A percentile compares a stretch with the other conserved stretches of the same genome.
These are phyloP conservation scores for Sclerotinia sclerotiorum DNA, from an alignment of 2,329 filamentous ascomycete species.

Conservation along the genomic window DNA sequence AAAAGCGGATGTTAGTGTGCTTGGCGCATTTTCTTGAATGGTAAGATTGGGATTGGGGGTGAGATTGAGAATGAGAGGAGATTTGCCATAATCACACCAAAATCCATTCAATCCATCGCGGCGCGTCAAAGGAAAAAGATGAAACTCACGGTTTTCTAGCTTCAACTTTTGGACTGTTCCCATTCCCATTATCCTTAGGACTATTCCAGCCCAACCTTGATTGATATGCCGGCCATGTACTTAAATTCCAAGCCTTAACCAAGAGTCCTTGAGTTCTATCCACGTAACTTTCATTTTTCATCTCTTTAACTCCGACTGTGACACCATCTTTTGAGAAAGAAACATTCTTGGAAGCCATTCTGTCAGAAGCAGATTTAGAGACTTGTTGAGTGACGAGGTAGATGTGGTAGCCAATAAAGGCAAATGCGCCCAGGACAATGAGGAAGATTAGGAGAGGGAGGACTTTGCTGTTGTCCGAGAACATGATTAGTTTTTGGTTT, in stretches of 20 bases:
- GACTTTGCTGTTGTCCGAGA: conserved; percentile 47
- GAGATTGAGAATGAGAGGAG: neutral
- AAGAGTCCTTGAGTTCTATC: conserved; percentile 70
- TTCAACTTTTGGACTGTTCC: conserved; percentile 30
- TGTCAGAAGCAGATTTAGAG: conserved; percentile 61
- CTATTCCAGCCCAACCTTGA: conserved; percentile 40
- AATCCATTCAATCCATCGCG: neutral
- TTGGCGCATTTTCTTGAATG: neutral
- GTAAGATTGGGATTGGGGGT: neutral
- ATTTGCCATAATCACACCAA: neutral
- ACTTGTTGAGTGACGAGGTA: conserved; percentile 68
- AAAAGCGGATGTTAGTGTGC: neutral
- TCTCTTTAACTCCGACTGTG: conserved; percentile 68
- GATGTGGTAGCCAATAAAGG: conserved; percentile 70
- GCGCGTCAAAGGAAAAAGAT: neutral
- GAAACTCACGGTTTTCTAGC: conserved; percentile 37
- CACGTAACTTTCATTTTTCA: conserved; percentile 68
- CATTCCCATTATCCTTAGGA: conserved; percentile 31
- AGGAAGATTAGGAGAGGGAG: conserved; percentile 67
- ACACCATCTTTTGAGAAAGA: conserved; percentile 73
- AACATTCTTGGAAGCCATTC: conserved; percentile 74
- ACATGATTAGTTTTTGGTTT: conserved; percentile 15
- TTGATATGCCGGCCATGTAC: conserved; percentile 41
- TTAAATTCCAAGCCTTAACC: conserved; percentile 65
- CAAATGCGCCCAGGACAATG: conserved; percentile 54